These are phyloP conservation scores for Penicillium canariense DNA, from an alignment of 495 filamentous ascomycete genomes.

Conservation along the genomic window DNA sequence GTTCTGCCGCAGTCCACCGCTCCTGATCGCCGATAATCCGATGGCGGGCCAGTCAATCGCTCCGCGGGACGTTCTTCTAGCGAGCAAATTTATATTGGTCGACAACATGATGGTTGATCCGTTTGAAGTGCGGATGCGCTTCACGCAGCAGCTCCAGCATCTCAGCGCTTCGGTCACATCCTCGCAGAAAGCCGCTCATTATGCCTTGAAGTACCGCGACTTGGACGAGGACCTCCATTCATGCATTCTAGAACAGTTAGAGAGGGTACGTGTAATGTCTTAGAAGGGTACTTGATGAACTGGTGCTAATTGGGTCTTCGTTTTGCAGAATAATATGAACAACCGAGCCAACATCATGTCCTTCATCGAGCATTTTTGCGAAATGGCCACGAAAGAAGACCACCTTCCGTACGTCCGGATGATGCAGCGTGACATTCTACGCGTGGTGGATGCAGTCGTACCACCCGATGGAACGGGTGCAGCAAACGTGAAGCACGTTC, in stretches of 20 bases:
- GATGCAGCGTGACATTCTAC: constrained; percentile 89
- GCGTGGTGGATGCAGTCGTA: constrained; percentile 79
- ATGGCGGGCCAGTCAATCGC: too few relatives aligned
- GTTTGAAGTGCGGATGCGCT: constrained; percentile 97
- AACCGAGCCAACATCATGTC: constrained; percentile 98
- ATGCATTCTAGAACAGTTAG: constrained; percentile 93
- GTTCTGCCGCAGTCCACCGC: too few relatives aligned
- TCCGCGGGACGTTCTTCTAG: constrained; percentile 2
- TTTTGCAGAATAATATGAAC: constrained; percentile 83
- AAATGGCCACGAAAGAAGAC: constrained; percentile 73
- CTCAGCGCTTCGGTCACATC: constrained; percentile 87
- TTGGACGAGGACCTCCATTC: constrained; percentile 96
- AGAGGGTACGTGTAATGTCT: constrained; percentile 53
- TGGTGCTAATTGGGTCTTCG: neutral
- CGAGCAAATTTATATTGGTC: neutral
- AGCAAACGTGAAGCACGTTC: constrained; percentile 90
- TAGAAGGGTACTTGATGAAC: neutral
- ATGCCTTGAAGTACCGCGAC: constrained; percentile 88
- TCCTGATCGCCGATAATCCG: too few relatives aligned
- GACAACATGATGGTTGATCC: constrained; percentile 75
- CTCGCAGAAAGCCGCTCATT: constrained; percentile 88
- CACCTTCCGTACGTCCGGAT: constrained; percentile 78
- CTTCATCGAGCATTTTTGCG: constrained; percentile 93
- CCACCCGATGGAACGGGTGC: constrained; percentile 86
- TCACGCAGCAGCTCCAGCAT: constrained; percentile 81